Conservation (phyloP, 306 rosid genomes). For the Crataegus laevigata region DNA sequence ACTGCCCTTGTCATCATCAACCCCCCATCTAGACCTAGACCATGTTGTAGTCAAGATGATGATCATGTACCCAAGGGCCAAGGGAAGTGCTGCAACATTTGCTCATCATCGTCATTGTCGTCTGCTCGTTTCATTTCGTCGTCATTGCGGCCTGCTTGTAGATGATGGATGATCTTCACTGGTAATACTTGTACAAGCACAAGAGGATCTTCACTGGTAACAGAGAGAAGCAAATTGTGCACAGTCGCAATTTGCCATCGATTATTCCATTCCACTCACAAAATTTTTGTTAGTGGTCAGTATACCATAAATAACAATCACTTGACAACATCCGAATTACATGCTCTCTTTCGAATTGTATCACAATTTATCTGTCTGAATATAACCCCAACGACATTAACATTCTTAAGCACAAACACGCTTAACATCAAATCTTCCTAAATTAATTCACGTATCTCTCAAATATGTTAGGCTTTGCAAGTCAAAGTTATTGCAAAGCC, state of each 20-base stretch:
- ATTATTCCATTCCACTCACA: not conserved
- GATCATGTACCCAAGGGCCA: too few relatives aligned
- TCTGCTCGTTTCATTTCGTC: not conserved
- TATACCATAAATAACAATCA: not conserved
- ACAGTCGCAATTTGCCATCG: not conserved
- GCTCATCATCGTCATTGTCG: too few relatives aligned
- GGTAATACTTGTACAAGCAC: not conserved
- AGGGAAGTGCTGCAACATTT: too few relatives aligned
- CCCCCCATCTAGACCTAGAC: too few relatives aligned
- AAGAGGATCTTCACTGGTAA: not conserved
- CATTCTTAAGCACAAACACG: constrained; percentile 13
- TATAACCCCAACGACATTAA: constrained; percentile 18
- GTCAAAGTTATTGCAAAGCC: constrained; percentile 24
- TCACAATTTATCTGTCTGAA: not conserved
- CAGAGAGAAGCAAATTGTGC: not conserved
- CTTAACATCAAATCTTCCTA: constrained; percentile 32
- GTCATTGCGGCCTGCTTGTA: not conserved
- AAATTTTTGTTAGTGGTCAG: not conserved
- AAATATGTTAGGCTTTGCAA: constrained; percentile 20
- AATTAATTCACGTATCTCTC: constrained; percentile 20
- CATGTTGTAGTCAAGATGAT: not conserved
- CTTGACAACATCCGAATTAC: not conserved
- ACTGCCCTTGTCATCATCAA: too few relatives aligned
- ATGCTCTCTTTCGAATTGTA: not conserved
- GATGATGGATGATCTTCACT: not conserved